Conservation (phyloP, 2,329 filamentous ascomycete genomes). For the Cordyceps militaris region DNA sequence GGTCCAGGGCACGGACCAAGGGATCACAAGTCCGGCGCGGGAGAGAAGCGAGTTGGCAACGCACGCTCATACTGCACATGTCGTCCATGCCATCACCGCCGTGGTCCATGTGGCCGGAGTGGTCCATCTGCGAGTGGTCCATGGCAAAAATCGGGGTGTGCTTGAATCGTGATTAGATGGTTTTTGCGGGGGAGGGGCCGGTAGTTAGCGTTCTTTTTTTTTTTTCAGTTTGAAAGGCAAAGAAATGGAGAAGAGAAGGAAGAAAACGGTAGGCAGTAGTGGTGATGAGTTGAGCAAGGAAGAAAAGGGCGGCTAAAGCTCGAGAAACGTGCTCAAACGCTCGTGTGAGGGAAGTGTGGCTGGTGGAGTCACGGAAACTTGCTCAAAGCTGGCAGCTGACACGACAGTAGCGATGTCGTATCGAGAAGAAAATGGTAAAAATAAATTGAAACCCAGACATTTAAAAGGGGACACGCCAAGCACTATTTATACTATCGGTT, state of each 20-base stretch:
- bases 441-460: background rate
- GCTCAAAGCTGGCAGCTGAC: constrained; percentile 4
- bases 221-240: background rate
- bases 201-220: no score
- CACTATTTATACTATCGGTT: background rate
- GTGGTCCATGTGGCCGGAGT: constrained; percentile 34
- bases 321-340: constrained; percentile 36
- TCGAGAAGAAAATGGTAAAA: background rate
- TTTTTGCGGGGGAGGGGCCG: background rate
- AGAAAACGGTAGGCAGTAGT: background rate
- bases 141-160: constrained; percentile 18
- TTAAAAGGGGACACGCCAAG: background rate
- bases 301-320: background rate
- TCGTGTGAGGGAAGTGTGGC: constrained; percentile 20
- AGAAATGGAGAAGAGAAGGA: background rate
- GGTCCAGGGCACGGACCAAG: background rate
- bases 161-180: constrained; percentile 14
- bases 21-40: background rate
- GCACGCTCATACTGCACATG: constrained; percentile 87
- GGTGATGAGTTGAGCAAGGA: constrained; percentile 3
- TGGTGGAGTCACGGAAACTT: constrained; percentile 5
- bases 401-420: background rate
- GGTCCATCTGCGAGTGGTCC: constrained; percentile 38
- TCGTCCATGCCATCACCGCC: constrained; percentile 48
- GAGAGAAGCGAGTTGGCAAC: constrained; percentile 23